Percentiles rank a stretch among this genome's conserved stretches.
Evolutionary conservation across 1,284 basidiomycete species (phyloP).

Genomic region (Ceratobasidium sp.): DNA sequence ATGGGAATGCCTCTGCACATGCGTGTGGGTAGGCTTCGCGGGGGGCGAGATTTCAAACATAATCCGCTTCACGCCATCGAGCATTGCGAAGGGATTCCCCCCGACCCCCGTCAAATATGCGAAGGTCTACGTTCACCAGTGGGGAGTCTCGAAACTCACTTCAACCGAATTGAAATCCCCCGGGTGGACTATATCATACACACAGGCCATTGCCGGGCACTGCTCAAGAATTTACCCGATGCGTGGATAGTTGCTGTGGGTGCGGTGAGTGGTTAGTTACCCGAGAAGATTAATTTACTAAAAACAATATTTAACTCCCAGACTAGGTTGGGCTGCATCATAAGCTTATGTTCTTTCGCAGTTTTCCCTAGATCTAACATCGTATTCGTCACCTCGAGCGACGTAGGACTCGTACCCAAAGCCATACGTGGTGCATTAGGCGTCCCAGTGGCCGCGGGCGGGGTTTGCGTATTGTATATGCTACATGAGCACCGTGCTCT

Average conservation of each 20-base stretch:
- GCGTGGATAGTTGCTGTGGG: slow-evolving; percentile 33
- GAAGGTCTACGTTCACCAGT: slow-evolving; percentile 7
- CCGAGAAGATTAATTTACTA: no score
- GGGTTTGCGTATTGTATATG: slow-evolving; percentile 25
- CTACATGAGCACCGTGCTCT: slow-evolving; percentile 32
- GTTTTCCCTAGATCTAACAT: slow-evolving; percentile 28
- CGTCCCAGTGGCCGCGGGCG: slow-evolving; percentile 12
- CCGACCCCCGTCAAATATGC: slow-evolving; percentile 5
- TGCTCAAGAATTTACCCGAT: slow-evolving; percentile 19
- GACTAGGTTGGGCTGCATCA: slow-evolving; percentile 21
- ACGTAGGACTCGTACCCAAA: slow-evolving; percentile 16
- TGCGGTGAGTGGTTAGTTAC: slow-evolving; percentile 31
- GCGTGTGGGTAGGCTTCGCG: slow-evolving; percentile 16
- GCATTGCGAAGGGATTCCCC: background rate
- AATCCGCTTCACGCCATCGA: background rate
- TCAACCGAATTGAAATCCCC: slow-evolving; percentile 35
- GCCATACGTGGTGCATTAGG: slow-evolving; percentile 23
- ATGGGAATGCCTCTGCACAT: no score
- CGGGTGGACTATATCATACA: slow-evolving; percentile 43
- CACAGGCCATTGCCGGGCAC: slow-evolving; percentile 41
- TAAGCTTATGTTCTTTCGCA: no score
- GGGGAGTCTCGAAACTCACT: slow-evolving; percentile 42
- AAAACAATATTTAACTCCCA: no score
- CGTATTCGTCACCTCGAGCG: slow-evolving; percentile 22
- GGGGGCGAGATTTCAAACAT: background rate